Evolutionary conservation across 192 early-diverging fungal genomes (phyloP).

Genomic region (Linnemannia zychae): DNA sequence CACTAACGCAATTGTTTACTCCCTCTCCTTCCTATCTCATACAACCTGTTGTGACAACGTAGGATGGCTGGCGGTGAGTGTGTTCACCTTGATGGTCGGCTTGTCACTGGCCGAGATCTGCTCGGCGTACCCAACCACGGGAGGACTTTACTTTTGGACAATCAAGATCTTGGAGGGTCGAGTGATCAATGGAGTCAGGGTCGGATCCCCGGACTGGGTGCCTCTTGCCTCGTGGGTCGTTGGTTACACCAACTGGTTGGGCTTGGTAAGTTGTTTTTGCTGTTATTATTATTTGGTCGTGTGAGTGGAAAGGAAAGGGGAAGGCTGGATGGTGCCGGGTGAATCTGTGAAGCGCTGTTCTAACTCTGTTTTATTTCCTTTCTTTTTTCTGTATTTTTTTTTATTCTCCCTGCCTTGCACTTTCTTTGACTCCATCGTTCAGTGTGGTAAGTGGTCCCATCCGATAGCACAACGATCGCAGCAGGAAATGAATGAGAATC

Average conservation of each 20-base stretch:
- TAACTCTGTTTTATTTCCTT: background rate
- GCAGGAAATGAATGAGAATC: background rate
- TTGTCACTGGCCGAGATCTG: conserved; percentile 69
- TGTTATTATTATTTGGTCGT: background rate
- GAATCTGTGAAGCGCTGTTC: background rate
- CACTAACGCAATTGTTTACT: background rate
- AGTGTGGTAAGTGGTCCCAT: conserved; percentile 23
- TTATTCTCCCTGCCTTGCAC: background rate
- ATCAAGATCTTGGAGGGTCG: conserved; percentile 51
- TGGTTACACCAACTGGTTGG: conserved; percentile 68
- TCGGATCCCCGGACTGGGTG: conserved; percentile 61
- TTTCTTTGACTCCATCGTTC: background rate
- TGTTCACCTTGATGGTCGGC: conserved; percentile 61
- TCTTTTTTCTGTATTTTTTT: background rate
- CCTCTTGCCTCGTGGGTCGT: conserved; percentile 67
- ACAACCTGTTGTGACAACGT: background rate
- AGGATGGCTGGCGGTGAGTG: conserved; percentile 65
- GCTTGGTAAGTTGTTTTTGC: conserved; percentile 46
- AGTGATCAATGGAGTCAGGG: conserved; percentile 44
- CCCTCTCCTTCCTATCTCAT: background rate
- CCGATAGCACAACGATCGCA: background rate
- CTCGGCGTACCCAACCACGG: conserved; percentile 65
- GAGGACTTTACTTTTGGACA: conserved; percentile 68
- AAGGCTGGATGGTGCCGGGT: background rate
- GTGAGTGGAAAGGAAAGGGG: background rate